Base-by-base conservation (phyloP, 768 basidiomycete species). In the Hygrophorus russula region DNA sequence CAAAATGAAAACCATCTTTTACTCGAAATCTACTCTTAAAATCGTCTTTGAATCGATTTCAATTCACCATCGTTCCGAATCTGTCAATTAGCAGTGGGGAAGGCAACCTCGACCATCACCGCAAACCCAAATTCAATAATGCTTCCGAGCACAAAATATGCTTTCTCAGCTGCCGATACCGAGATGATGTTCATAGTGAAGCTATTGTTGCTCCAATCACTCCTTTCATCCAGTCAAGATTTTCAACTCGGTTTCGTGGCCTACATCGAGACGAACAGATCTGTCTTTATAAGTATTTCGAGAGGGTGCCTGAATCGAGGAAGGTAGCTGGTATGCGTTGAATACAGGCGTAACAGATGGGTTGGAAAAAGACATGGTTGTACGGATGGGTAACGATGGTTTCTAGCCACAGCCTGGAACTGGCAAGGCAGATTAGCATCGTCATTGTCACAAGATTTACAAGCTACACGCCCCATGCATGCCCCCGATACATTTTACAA, bases 141-240 rank as follows among this genome's bases (percentile, higher is more conserved):
- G 28, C 44, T 9, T 0, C 8, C 13, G 14, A 10, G 14, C 30
- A 46, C 41, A 49, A 40, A 35, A 41, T 51, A 12, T 36, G 44
- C 46, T 48, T 51, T 35, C 12, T 51, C 36, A 39, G 44, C 31
- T 48, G 50, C 30, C 17, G 31, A 19, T 19, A 42, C 31, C 39
- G 35, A 28, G 44, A 49, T 36, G 31, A 42, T 36, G 20, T 46
- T 40, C 14, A 27, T 15, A 51, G 50, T 42, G 14, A 17, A 18
- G 20, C 10, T 46, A 12, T 34, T 29, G 45, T 48, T 18, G 33
- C 44, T 7, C 48, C 48, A 27, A 49, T 51, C 48, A 51, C 50
- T 17, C 24, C 29, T 31, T 49, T 17, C 10, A 45, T 49, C 45
- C 20, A 46, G 38, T 38, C 50, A 32, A 41, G 48, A 51, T 44